Percentiles rank a stretch among this genome's conserved stretches.
Conservation (phyloP, 768 basidiomycete species). For the Leccinum arenicola region DNA sequence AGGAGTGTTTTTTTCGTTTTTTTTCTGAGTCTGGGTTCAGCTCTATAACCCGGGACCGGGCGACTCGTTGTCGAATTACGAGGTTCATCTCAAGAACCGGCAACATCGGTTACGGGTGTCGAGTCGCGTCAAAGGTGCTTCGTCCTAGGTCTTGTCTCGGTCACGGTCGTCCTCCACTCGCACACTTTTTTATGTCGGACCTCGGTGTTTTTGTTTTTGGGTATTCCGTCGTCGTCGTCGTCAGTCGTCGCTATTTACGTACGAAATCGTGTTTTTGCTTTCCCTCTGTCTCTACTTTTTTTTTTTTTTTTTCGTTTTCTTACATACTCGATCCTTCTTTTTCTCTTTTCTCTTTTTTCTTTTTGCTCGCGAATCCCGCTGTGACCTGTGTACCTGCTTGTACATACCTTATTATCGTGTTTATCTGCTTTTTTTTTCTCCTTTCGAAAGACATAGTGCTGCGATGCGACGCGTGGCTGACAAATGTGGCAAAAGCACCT, state of each 20-base stretch:
- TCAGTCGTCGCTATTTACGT: conserved; percentile 14
- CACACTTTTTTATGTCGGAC: conserved; percentile 12
- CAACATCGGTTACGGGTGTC: conserved; percentile 75
- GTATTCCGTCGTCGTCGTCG: not conserved
- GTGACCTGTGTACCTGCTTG: conserved; percentile 29
- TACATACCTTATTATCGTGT: conserved; percentile 37
- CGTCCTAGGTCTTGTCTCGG: conserved; percentile 18
- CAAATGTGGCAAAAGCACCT: too few relatives aligned
- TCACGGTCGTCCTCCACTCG: not conserved
- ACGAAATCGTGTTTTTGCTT: conserved; percentile 9
- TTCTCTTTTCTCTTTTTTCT: conserved; percentile 1
- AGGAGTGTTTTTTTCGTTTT: not conserved
- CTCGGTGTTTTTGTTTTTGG: conserved; percentile 4
- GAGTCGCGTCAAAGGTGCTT: conserved; percentile 38
- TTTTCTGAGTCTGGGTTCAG: conserved; percentile 33
- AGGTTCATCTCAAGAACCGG: conserved; percentile 88
- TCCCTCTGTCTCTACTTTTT: not conserved
- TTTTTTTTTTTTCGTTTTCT: not conserved
- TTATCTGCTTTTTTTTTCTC: conserved; percentile 21
- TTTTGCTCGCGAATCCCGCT: conserved; percentile 21
- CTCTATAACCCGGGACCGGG: conserved; percentile 89
- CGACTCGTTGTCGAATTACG: conserved; percentile 85
- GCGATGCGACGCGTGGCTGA: too few relatives aligned
- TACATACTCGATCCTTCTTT: not conserved
- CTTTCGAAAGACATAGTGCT: too few relatives aligned